Conservation (phyloP, 2,329 filamentous ascomycete species). For the Penicillium vulpinum region DNA sequence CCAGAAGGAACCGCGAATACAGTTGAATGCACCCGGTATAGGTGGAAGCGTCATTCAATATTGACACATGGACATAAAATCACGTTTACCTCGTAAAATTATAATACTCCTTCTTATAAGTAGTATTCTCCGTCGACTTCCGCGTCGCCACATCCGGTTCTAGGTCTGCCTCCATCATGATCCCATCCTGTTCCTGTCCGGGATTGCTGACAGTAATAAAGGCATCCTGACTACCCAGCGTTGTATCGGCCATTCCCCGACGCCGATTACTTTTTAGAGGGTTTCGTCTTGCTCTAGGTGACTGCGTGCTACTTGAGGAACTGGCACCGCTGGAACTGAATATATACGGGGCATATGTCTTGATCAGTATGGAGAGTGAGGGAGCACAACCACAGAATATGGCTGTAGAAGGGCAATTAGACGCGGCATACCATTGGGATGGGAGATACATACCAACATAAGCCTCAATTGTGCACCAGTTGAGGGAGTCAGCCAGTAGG, state of each 20-base stretch:
- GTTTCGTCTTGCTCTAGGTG: neutral
- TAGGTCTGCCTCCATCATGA: conserved; percentile 14
- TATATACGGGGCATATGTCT: conserved; percentile 1
- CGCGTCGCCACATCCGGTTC: conserved; percentile 4
- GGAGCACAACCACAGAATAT: conserved; percentile 20
- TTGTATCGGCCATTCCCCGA: neutral
- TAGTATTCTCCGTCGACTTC: neutral
- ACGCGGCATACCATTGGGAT: neutral
- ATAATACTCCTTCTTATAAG: neutral
- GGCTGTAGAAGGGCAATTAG: conserved; percentile 1
- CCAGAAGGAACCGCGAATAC: too few species aligned
- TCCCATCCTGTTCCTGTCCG: neutral
- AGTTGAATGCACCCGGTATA: too few species aligned
- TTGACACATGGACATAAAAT: neutral
- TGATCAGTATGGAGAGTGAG: conserved; percentile 11
- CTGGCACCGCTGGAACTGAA: conserved; percentile 1
- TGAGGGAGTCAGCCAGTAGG: conserved; percentile 17
- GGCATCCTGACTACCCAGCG: neutral
- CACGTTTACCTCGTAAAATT: neutral
- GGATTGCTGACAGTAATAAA: neutral
- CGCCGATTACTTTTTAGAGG: neutral
- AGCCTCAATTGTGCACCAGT: conserved; percentile 20
- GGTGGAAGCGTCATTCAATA: too few species aligned
- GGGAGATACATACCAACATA: conserved; percentile 12
- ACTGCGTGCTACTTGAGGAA: neutral